Percentiles rank a stretch among this genome's conserved stretches.
These are phyloP conservation scores for Penicillium waksmanii DNA, from an alignment of 495 filamentous ascomycete genomes.

Conservation along the genomic window DNA sequence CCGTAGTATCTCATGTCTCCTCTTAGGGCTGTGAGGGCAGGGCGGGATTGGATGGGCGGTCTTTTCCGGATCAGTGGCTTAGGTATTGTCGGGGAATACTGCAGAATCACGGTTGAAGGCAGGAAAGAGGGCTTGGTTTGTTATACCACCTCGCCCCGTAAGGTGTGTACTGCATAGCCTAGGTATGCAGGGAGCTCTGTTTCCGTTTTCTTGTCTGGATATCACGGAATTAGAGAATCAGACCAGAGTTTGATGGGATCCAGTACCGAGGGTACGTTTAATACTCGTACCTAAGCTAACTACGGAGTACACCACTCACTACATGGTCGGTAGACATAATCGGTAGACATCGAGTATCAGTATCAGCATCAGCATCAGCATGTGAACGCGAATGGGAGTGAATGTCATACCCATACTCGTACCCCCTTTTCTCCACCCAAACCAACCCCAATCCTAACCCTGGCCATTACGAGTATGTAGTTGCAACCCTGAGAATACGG, in stretches of 20 bases:
- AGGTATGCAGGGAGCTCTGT: background rate
- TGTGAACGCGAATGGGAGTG: background rate
- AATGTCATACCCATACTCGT: too few relatives aligned
- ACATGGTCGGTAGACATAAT: too few relatives aligned
- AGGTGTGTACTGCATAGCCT: background rate
- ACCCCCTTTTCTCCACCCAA: background rate
- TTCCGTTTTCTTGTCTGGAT: background rate
- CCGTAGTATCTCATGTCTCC: background rate
- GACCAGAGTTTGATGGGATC: too few relatives aligned
- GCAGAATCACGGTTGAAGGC: background rate
- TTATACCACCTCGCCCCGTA: background rate
- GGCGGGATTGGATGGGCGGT: background rate
- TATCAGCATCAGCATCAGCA: background rate
- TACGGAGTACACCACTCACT: too few relatives aligned
- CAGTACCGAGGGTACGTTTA: background rate
- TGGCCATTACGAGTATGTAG: too few relatives aligned
- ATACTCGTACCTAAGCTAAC: background rate
- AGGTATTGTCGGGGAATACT: slow-evolving; percentile 4
- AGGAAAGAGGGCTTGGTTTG: background rate
- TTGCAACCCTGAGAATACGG: background rate
- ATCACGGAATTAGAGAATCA: background rate
- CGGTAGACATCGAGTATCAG: background rate
- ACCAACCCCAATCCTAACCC: background rate
- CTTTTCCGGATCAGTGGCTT: slow-evolving; percentile 7
- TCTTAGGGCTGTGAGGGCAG: slow-evolving; percentile 9